Conservation (phyloP, 75 land plant genomes). For the Sequoiadendron giganteum region DNA sequence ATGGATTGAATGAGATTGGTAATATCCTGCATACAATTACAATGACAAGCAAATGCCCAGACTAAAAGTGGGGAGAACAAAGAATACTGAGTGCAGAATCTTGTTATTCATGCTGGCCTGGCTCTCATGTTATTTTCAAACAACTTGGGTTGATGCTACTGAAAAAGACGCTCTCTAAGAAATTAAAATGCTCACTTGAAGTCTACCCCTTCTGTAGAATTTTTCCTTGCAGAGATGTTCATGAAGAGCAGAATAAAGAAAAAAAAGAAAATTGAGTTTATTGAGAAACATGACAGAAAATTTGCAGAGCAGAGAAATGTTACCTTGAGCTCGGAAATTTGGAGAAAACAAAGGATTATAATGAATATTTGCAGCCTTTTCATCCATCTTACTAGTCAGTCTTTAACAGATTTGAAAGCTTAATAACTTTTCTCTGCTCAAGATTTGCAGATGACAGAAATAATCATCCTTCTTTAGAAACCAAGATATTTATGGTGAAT, state of each 20-base stretch:
- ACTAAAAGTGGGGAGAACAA: not conserved
- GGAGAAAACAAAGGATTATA: not conserved
- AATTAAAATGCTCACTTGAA: not conserved
- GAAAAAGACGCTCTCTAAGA: not conserved
- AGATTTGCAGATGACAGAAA: not conserved
- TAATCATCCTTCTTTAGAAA: not conserved
- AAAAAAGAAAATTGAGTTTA: not conserved
- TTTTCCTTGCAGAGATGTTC: not conserved
- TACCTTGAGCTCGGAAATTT: not conserved
- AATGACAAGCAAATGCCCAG: not conserved
- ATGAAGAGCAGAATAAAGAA: not conserved
- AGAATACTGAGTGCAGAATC: not conserved
- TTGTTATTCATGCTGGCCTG: not conserved
- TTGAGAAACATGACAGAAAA: not conserved
- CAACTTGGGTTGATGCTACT: not conserved
- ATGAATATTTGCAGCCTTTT: not conserved
- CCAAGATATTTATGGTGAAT: too few relatives aligned
- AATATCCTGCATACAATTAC: not conserved
- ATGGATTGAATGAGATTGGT: not conserved
- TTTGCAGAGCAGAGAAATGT: not conserved
- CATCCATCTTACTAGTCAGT: not conserved
- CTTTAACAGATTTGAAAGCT: not conserved
- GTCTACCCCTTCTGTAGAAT: not conserved
- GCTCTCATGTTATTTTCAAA: not conserved
- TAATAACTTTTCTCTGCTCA: not conserved